These are phyloP conservation scores for Trichoderma polysporum DNA, from an alignment of 2,329 filamentous ascomycete genomes.

Conservation along the genomic window DNA sequence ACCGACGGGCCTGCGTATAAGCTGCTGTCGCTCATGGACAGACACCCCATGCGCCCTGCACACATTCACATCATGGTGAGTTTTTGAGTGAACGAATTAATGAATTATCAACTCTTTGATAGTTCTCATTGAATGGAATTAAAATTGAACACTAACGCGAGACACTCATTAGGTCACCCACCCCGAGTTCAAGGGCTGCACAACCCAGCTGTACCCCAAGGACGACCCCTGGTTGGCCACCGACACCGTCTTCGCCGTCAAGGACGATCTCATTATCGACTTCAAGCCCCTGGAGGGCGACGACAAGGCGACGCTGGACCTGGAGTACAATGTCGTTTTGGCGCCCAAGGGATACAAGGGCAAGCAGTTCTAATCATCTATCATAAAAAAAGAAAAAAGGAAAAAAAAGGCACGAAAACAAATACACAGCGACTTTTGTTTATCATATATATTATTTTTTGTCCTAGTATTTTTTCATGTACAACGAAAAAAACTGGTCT, in stretches of 20 bases:
- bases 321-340: conserved; percentile 46
- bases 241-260: conserved; percentile 52
- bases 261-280: conserved; percentile 51
- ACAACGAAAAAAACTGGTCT: neutral
- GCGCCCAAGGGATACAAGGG: conserved; percentile 48
- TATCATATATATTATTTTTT: neutral
- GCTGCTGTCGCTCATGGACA: conserved; percentile 47
- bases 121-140: too few species aligned
- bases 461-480: neutral
- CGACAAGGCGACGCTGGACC: conserved; percentile 38
- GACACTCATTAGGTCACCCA: conserved; percentile 45
- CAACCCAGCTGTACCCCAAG: conserved; percentile 75
- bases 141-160: conserved; percentile 4
- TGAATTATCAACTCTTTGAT: too few species aligned
- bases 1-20: conserved; percentile 54
- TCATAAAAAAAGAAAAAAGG: neutral
- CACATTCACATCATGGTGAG: conserved; percentile 53
- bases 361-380: conserved; percentile 26
- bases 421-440: neutral
- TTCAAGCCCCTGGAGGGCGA: conserved; percentile 47
- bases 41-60: conserved; percentile 50
- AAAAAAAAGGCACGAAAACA: neutral
- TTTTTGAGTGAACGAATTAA: too few species aligned
- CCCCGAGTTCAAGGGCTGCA: conserved; percentile 67
- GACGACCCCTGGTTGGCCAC: conserved; percentile 61